Base-by-base conservation (phyloP, 2,329 filamentous ascomycete species). In the Penicillium sp. region DNA sequence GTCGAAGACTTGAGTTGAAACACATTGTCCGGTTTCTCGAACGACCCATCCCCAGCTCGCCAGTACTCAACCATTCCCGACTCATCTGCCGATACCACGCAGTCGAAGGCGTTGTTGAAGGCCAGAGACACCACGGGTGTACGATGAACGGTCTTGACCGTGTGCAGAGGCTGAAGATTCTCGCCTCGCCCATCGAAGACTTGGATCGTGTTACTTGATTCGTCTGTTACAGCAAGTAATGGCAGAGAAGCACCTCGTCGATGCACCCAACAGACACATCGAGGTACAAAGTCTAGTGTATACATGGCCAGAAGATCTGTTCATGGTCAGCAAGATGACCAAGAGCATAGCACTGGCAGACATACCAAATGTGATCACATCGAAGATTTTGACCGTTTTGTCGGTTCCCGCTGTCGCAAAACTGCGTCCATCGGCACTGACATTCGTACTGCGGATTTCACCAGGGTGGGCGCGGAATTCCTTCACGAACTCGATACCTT, bases 51-150 rank as follows among this genome's bases (percentile, higher is more conserved):
- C 12, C 66, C 60, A 0, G 93, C 90, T 50, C 82, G 81, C 93
- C 93, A 98, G 72, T 98, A 98, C 70, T 98, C 93, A 8, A 98
- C 68, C 92, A 97, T 97, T 23, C 93, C 92, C 46, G 82, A 82
- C 59, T 92, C 84, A 58, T 98, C 95, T 0, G 85, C 85, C 1
- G 93, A 97, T 6, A 97, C 75, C 1, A 95, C 91, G 64, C 93
- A 98, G 70, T 97, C 86, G 65, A 85, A 95, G 4, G 79, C 74
- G 66, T 89, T 84, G 69, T 97, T 98, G 75, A 90, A 98, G 0
- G 84, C 84, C 81, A 98, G 92, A 23, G 95, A 72, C 25, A 86
- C 82, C 2, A 98, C 88, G 0, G 89, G 82, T 45, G 80, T 86
- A 52, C 89, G 81, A 66, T 98, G 93, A n/a, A 98, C 72, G 4